phyloP scores from a whole-genome alignment of 2,329 filamentous ascomycete species.

The Epicoccum nigrum region DNA sequence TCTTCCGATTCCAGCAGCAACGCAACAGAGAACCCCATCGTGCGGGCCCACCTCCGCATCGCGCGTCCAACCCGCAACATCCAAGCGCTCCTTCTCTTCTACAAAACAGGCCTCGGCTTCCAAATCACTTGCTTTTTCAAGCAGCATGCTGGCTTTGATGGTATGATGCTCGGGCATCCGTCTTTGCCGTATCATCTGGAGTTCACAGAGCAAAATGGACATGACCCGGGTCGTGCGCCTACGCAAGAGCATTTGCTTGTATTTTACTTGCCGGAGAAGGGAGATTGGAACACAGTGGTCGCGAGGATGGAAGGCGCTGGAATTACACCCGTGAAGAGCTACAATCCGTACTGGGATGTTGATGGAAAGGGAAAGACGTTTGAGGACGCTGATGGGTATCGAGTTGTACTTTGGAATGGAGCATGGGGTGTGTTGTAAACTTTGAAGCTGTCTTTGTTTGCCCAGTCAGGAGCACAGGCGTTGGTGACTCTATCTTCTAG shows the following conservation, averaged over 20 bases:
- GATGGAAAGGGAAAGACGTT: slow-evolving; percentile 51
- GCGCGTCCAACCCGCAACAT: slow-evolving; percentile 52
- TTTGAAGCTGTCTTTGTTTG: background rate
- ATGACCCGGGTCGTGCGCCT: slow-evolving; percentile 46
- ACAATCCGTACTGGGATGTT: slow-evolving; percentile 55
- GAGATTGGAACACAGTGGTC: slow-evolving; percentile 39
- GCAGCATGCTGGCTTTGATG: slow-evolving; percentile 51
- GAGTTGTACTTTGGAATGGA: slow-evolving; percentile 50
- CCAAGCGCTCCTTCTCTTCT: slow-evolving; percentile 50
- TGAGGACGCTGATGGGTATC: slow-evolving; percentile 56
- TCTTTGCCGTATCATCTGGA: slow-evolving; percentile 53
- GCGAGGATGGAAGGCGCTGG: slow-evolving; percentile 46
- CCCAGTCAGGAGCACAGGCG: slow-evolving; percentile 50
- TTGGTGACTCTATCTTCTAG: too few species aligned
- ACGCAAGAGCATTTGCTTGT: slow-evolving; percentile 55
- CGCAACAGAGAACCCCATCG: background rate
- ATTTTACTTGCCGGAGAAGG: slow-evolving; percentile 50
- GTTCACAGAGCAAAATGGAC: slow-evolving; percentile 47
- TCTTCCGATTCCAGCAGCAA: background rate
- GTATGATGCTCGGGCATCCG: slow-evolving; percentile 51
- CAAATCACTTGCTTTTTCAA: slow-evolving; percentile 43
- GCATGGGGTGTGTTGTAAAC: slow-evolving; percentile 11
- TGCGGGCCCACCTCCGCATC: slow-evolving; percentile 45
- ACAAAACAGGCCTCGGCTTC: slow-evolving; percentile 52
- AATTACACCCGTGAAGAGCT: slow-evolving; percentile 46